Percentiles rank a stretch among this genome's conserved stretches.
These are phyloP conservation scores for Aspergillus asperescens DNA, from an alignment of 495 filamentous ascomycete species.

Conservation along the genomic window DNA sequence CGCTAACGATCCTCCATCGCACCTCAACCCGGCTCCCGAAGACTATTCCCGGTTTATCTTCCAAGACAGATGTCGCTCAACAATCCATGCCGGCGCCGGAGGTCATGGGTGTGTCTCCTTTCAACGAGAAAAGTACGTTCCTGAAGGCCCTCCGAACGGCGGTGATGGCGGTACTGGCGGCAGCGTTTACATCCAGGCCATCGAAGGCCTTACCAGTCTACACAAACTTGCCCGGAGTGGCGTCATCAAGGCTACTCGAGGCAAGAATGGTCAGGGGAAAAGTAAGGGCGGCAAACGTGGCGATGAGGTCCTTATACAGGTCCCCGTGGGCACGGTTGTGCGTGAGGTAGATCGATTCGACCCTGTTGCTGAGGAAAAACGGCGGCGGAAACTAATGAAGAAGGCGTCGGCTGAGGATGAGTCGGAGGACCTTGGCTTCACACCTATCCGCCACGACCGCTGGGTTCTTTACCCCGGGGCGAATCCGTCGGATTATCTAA, in stretches of 20 bases:
- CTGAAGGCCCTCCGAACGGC: constrained; percentile 89
- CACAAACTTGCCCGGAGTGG: constrained; percentile 84
- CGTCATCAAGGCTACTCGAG: constrained; percentile 69
- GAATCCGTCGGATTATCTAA: constrained; percentile 59
- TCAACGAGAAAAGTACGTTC: constrained; percentile 79
- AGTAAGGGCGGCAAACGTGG: constrained; percentile 73
- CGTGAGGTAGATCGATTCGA: constrained; percentile 74
- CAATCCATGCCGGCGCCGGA: constrained; percentile 68
- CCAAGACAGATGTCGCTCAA: constrained; percentile 75
- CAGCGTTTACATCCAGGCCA: constrained; percentile 89
- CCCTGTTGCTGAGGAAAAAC: constrained; percentile 62
- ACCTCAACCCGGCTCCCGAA: constrained; percentile 71
- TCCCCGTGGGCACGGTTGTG: constrained; percentile 89
- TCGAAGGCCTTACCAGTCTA: constrained; percentile 81
- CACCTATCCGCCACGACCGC: constrained; percentile 51
- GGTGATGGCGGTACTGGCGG: constrained; percentile 91
- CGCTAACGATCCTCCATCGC: constrained; percentile 33
- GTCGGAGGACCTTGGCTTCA: constrained; percentile 28
- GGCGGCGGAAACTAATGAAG: constrained; percentile 21
- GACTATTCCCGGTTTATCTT: constrained; percentile 81
- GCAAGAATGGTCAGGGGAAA: constrained; percentile 82
- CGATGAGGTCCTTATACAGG: constrained; percentile 78
- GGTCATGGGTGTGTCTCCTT: constrained; percentile 94
- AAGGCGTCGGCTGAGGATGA: constrained; percentile 11
- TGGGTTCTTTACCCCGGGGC: constrained; percentile 82